Evolutionary conservation across 2,329 filamentous ascomycete species (phyloP), one percentile per base, ranked within the genome.

Genomic region (Penicillium crustosum): DNA sequence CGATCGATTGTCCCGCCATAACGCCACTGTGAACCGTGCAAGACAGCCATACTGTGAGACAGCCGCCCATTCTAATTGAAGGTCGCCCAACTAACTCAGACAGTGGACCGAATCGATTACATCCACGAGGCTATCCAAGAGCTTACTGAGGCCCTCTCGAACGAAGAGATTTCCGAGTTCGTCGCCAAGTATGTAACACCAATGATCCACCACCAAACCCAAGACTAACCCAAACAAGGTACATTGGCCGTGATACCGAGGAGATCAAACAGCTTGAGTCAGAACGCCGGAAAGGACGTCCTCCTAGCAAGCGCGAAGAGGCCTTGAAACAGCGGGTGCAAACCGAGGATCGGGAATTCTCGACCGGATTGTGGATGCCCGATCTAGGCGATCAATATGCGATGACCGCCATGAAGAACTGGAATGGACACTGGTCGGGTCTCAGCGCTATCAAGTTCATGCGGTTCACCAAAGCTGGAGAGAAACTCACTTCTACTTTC

Each of bases 381-480:
- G 90, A 97, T 70, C 78, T 97, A 53, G 83, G 86, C 55, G 82
- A 86, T 42, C 79, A 82, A 41, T 83, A 87, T 48, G 91, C 87
- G 64, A 76, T 90, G 51, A 76, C 81, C 57, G 82, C 84, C 63
- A 75, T 97, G 41, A 82, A 85, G 61, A 80, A 82, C 23, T 97
- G 92, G 91, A 89, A 91, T 63, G 89, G 90, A 4, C 84, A 89
- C 27, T 97, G 93, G 93, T 83, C 89, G 9, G 88, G 89, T 67
- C 81, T 97, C 61, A 85, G 87, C 35, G 88, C 83, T 9, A 73
- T 97, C 64, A 85, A 87, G 59, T 97, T 93, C 82, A 81, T 91
- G 60, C 87, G 91, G 60, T 79, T 97, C 55, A 83, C 83, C 5
- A 85, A 82, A 56, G 80, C 83, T 31, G 91, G 91, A 4, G 78